Evolutionary conservation across 2,329 filamentous ascomycete species (phyloP).

Genomic region (Cryphonectria parasitica): DNA sequence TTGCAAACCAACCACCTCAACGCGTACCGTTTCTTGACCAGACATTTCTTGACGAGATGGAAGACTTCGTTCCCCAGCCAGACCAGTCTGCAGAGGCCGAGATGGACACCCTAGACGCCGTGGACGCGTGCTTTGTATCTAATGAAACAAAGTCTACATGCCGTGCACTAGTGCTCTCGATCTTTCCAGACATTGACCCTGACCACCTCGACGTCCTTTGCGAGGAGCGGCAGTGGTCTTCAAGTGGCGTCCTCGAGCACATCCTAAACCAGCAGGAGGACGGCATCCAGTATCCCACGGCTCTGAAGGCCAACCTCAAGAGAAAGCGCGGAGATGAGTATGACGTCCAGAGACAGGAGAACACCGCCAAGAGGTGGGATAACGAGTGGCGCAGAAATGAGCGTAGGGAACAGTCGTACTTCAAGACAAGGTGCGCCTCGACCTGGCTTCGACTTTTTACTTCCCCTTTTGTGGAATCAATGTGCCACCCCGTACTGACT

Average conservation of each 20-base stretch:
- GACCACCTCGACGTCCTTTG: constrained; percentile 41
- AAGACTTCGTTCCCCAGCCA: neutral
- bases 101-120: too few species aligned
- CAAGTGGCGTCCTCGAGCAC: constrained; percentile 40
- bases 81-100: neutral
- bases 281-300: constrained; percentile 44
- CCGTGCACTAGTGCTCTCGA: constrained; percentile 35
- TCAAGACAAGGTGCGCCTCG: constrained; percentile 23
- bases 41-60: neutral
- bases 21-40: neutral
- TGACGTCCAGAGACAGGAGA: constrained; percentile 29
- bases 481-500: neutral
- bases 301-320: constrained; percentile 39
- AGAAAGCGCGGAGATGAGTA: constrained; percentile 43
- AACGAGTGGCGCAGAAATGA: constrained; percentile 31
- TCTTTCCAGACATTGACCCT: constrained; percentile 53
- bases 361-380: constrained; percentile 31
- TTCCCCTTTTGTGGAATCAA: neutral
- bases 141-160: constrained; percentile 32
- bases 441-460: neutral
- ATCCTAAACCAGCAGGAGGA: constrained; percentile 48
- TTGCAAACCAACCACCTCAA: neutral
- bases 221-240: constrained; percentile 35
- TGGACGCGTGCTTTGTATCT: neutral
- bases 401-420: constrained; percentile 29